Evolutionary conservation across 495 filamentous ascomycete species (phyloP).

Genomic region (Aspergillus taichungensis): DNA sequence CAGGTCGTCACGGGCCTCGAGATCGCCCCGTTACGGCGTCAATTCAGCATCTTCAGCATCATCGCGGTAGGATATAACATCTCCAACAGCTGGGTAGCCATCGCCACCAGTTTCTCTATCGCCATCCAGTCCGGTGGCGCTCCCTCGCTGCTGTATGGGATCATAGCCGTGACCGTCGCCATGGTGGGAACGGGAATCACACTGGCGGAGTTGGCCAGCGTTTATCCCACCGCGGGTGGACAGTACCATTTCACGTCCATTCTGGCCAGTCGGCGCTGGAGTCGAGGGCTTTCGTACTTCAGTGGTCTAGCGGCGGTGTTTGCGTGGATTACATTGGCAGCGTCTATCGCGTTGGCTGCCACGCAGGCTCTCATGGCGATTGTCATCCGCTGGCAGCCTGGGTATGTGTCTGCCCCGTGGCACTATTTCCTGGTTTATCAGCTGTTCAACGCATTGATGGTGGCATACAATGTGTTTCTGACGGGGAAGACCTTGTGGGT

Average conservation of each 20-base stretch:
- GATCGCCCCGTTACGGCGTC: conserved; percentile 13
- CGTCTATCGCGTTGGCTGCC: conserved; percentile 14
- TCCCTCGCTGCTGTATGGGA: conserved; percentile 24
- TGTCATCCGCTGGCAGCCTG: conserved; percentile 17
- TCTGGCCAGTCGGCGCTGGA: conserved; percentile 17
- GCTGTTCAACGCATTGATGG: conserved; percentile 17
- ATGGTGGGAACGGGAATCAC: conserved; percentile 32
- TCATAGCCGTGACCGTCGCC: conserved; percentile 17
- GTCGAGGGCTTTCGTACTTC: conserved; percentile 16
- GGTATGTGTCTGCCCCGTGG: conserved; percentile 19
- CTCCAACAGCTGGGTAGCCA: conserved; percentile 23
- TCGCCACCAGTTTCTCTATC: conserved; percentile 23
- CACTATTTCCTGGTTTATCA: conserved; percentile 37
- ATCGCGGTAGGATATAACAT: conserved; percentile 28
- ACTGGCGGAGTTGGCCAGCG: conserved; percentile 41
- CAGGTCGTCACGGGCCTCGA: conserved; percentile 12
- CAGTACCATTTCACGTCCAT: conserved; percentile 36
- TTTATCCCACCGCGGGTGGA: conserved; percentile 44
- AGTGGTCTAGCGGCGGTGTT: conserved; percentile 22
- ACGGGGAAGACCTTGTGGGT: conserved; percentile 24
- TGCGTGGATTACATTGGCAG: conserved; percentile 19
- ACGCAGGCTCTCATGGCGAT: conserved; percentile 20
- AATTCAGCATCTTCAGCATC: conserved; percentile 20
- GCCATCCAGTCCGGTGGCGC: conserved; percentile 23
- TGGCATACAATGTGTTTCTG: conserved; percentile 21